phyloP scores from a whole-genome alignment of 2,329 filamentous ascomycete species.

The Eurotiales sp. region DNA sequence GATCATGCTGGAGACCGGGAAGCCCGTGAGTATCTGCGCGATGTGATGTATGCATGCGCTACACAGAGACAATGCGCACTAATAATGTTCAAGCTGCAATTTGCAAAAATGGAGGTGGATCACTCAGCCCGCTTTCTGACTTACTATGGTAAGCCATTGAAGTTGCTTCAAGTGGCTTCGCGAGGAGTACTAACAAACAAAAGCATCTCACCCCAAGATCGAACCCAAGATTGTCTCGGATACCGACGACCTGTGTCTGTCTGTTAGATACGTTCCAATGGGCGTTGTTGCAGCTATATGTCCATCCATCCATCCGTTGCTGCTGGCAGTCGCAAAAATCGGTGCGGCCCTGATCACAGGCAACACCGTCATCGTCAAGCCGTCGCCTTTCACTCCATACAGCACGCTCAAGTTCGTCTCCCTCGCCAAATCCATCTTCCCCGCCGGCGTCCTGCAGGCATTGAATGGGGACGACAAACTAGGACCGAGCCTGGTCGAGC shows the following conservation, averaged over 20 bases:
- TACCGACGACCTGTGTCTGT: conserved; percentile 38
- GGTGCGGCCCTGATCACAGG: conserved; percentile 49
- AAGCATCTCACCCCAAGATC: conserved; percentile 26
- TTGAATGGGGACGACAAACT: conserved; percentile 54
- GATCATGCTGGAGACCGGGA: conserved; percentile 51
- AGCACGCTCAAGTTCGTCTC: conserved; percentile 52
- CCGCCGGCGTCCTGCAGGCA: conserved; percentile 55
- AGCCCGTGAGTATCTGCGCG: conserved; percentile 44
- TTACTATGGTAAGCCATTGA: conserved; percentile 14
- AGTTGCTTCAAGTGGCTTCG: too few species aligned
- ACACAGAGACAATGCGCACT: background rate
- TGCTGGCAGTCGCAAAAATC: conserved; percentile 43
- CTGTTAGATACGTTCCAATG: conserved; percentile 45
- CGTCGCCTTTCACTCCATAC: conserved; percentile 57
- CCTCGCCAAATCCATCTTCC: conserved; percentile 48
- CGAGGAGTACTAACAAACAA: conserved; percentile 1
- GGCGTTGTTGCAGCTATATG: conserved; percentile 45
- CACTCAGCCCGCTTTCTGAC: conserved; percentile 15
- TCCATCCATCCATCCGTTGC: conserved; percentile 53
- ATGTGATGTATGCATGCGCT: background rate
- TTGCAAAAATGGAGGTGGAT: conserved; percentile 16
- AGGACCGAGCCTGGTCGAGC: conserved; percentile 53
- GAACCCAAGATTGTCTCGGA: conserved; percentile 45
- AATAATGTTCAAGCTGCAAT: conserved; percentile 12
- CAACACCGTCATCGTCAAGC: conserved; percentile 53